These are phyloP conservation scores for Lagenaria siceraria DNA, from an alignment of 306 rosid species.

Conservation along the genomic window DNA sequence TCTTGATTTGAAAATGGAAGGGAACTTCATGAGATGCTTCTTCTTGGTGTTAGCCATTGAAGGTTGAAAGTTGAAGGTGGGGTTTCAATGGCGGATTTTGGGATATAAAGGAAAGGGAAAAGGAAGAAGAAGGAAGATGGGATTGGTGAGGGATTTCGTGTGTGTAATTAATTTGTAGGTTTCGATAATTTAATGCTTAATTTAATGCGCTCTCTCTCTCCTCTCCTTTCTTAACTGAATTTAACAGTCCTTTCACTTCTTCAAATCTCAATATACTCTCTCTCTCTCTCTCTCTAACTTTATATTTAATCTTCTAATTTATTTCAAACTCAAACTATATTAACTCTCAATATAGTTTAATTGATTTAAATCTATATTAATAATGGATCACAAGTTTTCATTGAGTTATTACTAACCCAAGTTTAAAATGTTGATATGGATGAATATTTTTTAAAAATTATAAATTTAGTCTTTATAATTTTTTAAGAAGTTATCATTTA, in stretches of 20 bases:
- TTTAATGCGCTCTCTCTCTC: slow-evolving; percentile 27
- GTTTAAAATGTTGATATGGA: no score
- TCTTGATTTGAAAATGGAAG: slow-evolving; percentile 36
- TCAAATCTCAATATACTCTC: neutral
- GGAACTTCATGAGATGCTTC: slow-evolving; percentile 6
- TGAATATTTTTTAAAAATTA: no score
- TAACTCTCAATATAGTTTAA: no score
- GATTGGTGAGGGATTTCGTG: slow-evolving; percentile 23
- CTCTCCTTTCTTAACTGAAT: neutral
- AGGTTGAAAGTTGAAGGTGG: neutral
- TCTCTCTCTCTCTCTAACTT: neutral
- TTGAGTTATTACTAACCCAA: no score
- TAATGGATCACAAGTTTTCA: no score
- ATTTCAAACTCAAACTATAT: no score
- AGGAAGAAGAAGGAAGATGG: slow-evolving; percentile 9
- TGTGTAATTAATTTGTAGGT: slow-evolving; percentile 36
- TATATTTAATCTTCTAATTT: no score
- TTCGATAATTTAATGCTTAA: slow-evolving; percentile 39
- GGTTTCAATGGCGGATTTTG: neutral
- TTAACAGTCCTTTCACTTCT: neutral
- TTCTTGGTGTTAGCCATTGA: slow-evolving; percentile 25
- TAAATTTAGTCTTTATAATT: no score
- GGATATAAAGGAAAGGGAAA: slow-evolving; percentile 8
- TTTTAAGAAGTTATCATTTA: no score
- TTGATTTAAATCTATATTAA: no score